Percentiles rank a stretch among this genome's conserved stretches.
These are phyloP conservation scores for Ploettnerulaceae sp. DNA, from an alignment of 2,329 filamentous ascomycete genomes.

Conservation along the genomic window DNA sequence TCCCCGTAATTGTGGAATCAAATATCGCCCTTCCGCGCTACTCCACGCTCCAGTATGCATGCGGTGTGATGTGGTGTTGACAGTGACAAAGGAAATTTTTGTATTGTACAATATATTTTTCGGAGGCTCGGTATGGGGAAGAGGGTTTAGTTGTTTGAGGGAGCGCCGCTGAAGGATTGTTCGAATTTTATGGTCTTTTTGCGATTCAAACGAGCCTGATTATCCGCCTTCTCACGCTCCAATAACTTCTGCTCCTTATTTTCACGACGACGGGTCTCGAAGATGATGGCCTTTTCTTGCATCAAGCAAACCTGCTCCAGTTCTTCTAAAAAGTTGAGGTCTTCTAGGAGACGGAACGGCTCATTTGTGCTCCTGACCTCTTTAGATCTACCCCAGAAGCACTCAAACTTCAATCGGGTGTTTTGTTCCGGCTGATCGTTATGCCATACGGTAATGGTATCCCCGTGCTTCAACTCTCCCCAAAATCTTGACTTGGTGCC, in stretches of 20 bases:
- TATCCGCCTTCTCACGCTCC: background rate
- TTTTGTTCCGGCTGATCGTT: constrained; percentile 33
- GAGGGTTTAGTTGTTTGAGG: background rate
- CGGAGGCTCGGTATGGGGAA: background rate
- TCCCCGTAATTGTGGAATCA: no score
- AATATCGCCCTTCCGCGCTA: background rate
- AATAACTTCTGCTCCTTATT: constrained; percentile 13
- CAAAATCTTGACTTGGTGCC: constrained; percentile 48
- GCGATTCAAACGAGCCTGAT: background rate
- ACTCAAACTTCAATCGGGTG: constrained; percentile 30
- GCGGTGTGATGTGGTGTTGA: background rate
- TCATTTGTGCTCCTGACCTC: constrained; percentile 17
- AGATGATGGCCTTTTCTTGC: constrained; percentile 22
- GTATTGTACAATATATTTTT: constrained; percentile 1
- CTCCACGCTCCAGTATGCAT: background rate
- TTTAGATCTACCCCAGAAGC: constrained; percentile 30
- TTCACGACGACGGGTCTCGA: constrained; percentile 13
- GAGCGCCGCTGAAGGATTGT: background rate
- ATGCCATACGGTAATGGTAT: constrained; percentile 69
- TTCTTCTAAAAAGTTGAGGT: constrained; percentile 20
- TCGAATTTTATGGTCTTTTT: constrained; percentile 4
- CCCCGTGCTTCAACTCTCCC: constrained; percentile 71
- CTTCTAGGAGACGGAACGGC: constrained; percentile 21
- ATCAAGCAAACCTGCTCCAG: constrained; percentile 25
- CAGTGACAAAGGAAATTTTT: background rate